Evolutionary conservation across 371 early-diverging fungal species (phyloP).

Genomic region (Mortierella sp.): DNA sequence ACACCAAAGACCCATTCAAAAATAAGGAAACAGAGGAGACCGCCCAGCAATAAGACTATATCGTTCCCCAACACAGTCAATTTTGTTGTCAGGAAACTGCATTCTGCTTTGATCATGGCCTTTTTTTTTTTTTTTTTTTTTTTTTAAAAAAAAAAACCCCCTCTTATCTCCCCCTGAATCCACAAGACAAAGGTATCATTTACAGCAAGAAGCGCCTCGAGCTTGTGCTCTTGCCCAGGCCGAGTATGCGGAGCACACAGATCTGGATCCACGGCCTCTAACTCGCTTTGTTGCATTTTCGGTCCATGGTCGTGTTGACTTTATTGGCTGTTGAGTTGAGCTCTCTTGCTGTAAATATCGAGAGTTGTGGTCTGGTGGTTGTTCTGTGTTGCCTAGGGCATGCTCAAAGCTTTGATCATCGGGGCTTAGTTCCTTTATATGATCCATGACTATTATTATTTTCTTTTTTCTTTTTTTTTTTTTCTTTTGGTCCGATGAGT

Average conservation of each 20-base stretch:
- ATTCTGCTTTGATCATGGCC: too few relatives aligned
- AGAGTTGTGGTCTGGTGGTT: too few relatives aligned
- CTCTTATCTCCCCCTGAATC: too few relatives aligned
- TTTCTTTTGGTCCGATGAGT: too few relatives aligned
- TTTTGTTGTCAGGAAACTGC: too few relatives aligned
- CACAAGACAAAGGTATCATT: neutral
- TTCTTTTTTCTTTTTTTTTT: too few relatives aligned
- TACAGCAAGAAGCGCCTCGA: slow-evolving; percentile 33
- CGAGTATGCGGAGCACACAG: slow-evolving; percentile 16
- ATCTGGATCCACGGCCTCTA: slow-evolving; percentile 3
- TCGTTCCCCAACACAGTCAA: too few relatives aligned
- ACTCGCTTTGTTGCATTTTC: neutral
- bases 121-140: slow-evolving; percentile 9
- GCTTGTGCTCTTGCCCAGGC: slow-evolving; percentile 48
- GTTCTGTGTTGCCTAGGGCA: too few relatives aligned
- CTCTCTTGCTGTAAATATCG: too few relatives aligned
- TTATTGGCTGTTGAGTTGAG: slow-evolving; percentile 8
- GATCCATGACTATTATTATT: too few relatives aligned
- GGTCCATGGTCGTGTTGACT: neutral
- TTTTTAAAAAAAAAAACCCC: slow-evolving; percentile 19
- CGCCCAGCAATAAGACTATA: slow-evolving; percentile 25
- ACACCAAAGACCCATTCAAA: slow-evolving; percentile 19
- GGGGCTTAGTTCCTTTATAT: too few relatives aligned
- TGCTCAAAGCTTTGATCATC: too few relatives aligned
- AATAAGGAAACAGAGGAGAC: slow-evolving; percentile 24